Evolutionary conservation across 2,329 filamentous ascomycete species (phyloP), one percentile per base, ranked within the genome.

Genomic region (Arthrobotrys entomopaga): DNA sequence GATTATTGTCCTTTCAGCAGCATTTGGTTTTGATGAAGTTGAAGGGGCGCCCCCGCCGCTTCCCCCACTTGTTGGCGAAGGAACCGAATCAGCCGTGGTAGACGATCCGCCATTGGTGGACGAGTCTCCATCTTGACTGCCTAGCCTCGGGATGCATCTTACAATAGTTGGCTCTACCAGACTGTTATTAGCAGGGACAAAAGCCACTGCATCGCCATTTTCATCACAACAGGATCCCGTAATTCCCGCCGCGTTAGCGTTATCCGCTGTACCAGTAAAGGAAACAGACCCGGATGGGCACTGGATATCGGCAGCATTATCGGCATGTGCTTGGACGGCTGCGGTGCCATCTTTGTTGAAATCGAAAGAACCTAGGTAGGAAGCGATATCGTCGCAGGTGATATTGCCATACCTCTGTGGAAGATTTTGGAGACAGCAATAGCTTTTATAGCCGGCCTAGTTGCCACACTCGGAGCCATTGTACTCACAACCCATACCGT

Each of bases 61-160:
- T 46, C 52, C 52, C 15, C n/a, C 19, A 8, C 24, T 22, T 24
- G 54, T 57, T 43, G 54, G 29, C 19, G 34, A 11, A 46, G 13
- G 13, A 8, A 10, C 11, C 40, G 54, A 22, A 20, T 16, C 8
- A 4, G 16, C 13, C 2, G 34, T 57, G 7, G 54, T 22, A 22
- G 16, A 38, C 8, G 34, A 56, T 15, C 26, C 52, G 20, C 26
- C 29, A 5, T 10, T 38, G 16, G 5, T 3, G 22, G 38, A 15
- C 6, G 26, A 22, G 1, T 16, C 42, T 15, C 13, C 16, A 29
- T 53, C 24, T 34, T 34, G 29, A 34, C 29, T 10, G 13, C 54
- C 54, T n/a, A 42, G 54, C 19, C 54, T 57, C n/a, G 54, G 54
- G 15, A 57, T 43, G n/a, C 54, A 57, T 20, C 54, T 57, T 3